Evolutionary conservation across 495 filamentous ascomycete genomes (phyloP).

Genomic region (Aspergillus mulundensis): DNA sequence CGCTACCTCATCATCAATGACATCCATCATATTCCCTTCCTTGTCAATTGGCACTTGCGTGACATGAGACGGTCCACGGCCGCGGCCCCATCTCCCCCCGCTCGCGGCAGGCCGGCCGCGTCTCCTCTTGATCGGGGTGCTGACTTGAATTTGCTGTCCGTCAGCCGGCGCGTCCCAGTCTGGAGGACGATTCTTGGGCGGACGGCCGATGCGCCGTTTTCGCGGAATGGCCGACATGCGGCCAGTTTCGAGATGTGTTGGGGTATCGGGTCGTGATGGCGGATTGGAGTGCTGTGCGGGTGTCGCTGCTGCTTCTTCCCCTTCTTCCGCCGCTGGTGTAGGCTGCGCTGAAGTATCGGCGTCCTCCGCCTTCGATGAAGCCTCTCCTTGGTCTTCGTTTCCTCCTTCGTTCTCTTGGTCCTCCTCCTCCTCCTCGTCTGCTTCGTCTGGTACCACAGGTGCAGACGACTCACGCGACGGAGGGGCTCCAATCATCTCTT

Average conservation of each 20-base stretch:
- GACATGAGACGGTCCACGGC: constrained; percentile 66
- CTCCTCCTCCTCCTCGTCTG: background rate
- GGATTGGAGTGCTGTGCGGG: constrained; percentile 39
- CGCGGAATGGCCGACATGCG: constrained; percentile 56
- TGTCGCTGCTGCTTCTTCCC: constrained; percentile 33
- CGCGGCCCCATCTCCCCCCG: constrained; percentile 62
- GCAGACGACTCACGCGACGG: constrained; percentile 36
- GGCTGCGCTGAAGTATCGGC: constrained; percentile 24
- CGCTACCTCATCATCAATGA: constrained; percentile 85
- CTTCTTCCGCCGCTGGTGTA: constrained; percentile 29
- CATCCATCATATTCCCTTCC: constrained; percentile 88
- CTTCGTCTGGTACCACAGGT: constrained; percentile 15
- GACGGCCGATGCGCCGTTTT: constrained; percentile 77
- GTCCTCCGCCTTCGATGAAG: constrained; percentile 8
- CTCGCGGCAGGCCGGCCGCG: constrained; percentile 66
- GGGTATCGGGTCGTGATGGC: constrained; percentile 31
- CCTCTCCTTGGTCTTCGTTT: background rate
- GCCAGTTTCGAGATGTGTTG: constrained; percentile 26
- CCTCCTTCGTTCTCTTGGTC: constrained; percentile 2
- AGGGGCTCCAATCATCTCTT: constrained; percentile 44
- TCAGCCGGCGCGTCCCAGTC: constrained; percentile 68
- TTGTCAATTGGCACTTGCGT: constrained; percentile 87
- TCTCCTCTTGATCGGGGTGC: constrained; percentile 59
- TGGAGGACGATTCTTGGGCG: constrained; percentile 75
- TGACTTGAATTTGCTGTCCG: constrained; percentile 46